These are phyloP conservation scores for Paraglomus occultum DNA, from an alignment of 192 early-diverging fungal genomes.

Conservation along the genomic window DNA sequence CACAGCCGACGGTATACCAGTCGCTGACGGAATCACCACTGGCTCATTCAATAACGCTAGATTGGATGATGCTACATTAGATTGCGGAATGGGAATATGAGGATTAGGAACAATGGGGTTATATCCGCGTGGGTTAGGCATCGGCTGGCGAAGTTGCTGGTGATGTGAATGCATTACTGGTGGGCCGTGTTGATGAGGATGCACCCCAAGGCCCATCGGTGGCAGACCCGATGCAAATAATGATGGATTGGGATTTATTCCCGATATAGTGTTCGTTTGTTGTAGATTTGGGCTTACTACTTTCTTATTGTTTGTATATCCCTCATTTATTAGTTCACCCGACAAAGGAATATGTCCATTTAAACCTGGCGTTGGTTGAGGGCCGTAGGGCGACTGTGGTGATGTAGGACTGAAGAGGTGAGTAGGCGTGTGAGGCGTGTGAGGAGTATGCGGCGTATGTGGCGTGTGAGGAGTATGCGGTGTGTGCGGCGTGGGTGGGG, in stretches of 20 bases:
- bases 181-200: slow-evolving; percentile 24
- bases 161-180: slow-evolving; percentile 30
- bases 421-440: not conserved
- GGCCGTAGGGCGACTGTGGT: slow-evolving; percentile 14
- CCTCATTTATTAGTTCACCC: slow-evolving; percentile 26
- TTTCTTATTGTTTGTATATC: slow-evolving; percentile 31
- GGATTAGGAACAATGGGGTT: slow-evolving; percentile 19
- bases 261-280: slow-evolving; percentile 29
- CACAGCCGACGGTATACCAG: slow-evolving; percentile 6
- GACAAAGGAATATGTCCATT: slow-evolving; percentile 16
- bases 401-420: slow-evolving; percentile 18
- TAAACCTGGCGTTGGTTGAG: slow-evolving; percentile 2
- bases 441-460: slow-evolving; percentile 10
- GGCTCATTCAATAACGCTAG: slow-evolving; percentile 25
- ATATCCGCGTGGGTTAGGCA: slow-evolving; percentile 22
- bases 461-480: slow-evolving; percentile 1
- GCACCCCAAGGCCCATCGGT: slow-evolving; percentile 16
- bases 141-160: slow-evolving; percentile 22
- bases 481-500: not conserved
- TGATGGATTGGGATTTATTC: slow-evolving; percentile 26
- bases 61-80: slow-evolving; percentile 25
- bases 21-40: slow-evolving; percentile 9
- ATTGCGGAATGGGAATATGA: slow-evolving; percentile 23
- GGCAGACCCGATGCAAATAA: slow-evolving; percentile 24
- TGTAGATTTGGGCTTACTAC: slow-evolving; percentile 21